A percentile compares a stretch with the other conserved stretches of the same genome.
Evolutionary conservation across 257 asterid species (phyloP).

Genomic region (Cynanchum wilfordii): DNA sequence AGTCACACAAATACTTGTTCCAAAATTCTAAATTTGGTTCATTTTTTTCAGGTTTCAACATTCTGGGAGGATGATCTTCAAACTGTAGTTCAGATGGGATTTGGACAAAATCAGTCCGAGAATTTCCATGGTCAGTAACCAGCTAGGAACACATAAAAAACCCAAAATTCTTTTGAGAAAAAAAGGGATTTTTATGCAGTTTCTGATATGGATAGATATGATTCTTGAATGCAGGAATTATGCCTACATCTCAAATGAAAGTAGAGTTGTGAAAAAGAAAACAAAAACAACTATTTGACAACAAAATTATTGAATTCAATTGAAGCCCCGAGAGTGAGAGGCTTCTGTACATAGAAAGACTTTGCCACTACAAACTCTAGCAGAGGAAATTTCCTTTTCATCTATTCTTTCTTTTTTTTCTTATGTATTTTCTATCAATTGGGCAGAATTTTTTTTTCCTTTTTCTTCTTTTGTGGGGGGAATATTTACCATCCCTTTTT

Average conservation of each 20-base stretch:
- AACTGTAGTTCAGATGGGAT: conserved; percentile 79
- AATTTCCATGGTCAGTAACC: conserved; percentile 53
- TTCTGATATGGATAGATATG: not conserved
- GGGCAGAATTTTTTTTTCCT: not conserved
- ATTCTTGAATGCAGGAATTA: conserved; percentile 39
- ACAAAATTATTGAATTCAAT: conserved; percentile 37
- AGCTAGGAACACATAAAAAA: not conserved
- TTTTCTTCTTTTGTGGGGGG: conserved; percentile 21
- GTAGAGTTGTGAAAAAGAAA: conserved; percentile 46
- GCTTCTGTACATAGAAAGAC: conserved; percentile 64
- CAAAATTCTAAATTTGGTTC: not conserved
- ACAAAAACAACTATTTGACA: conserved; percentile 2
- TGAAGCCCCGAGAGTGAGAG: conserved; percentile 80
- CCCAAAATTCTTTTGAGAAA: not conserved
- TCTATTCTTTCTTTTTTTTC: not conserved
- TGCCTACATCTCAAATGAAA: conserved; percentile 51
- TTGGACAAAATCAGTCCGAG: conserved; percentile 53
- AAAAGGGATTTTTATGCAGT: not conserved
- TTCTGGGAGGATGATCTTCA: conserved; percentile 87
- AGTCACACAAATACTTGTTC: not conserved
- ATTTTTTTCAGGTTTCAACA: conserved; percentile 40
- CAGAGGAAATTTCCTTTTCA: conserved; percentile 12
- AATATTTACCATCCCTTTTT: conserved; percentile 14
- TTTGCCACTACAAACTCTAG: conserved; percentile 15
- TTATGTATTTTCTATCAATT: conserved; percentile 5